Evolutionary conservation across 75 land plant genomes (phyloP).

Genomic region (Selaginella moellendorffii): DNA sequence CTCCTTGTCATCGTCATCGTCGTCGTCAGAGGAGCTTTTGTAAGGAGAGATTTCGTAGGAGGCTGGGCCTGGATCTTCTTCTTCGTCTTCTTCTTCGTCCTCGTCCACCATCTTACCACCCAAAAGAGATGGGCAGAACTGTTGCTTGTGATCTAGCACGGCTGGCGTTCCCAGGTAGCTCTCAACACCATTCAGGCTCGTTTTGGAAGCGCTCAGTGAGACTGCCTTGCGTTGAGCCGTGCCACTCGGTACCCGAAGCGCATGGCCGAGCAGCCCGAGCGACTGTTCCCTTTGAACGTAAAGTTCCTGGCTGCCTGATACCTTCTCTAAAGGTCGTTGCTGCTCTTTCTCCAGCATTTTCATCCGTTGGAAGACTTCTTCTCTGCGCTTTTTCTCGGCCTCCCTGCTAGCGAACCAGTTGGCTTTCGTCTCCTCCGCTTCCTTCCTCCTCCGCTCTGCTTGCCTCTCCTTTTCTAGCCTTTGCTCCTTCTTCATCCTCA

Average conservation of each 20-base stretch:
- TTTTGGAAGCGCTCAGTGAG: background rate
- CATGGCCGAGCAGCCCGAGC: background rate
- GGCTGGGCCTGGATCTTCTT: conserved; percentile 1
- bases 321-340: background rate
- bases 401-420: conserved; percentile 23
- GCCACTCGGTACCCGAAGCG: background rate
- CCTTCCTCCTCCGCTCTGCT: conserved; percentile 19
- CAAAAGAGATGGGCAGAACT: background rate
- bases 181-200: background rate
- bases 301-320: background rate
- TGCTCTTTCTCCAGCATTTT: conserved; percentile 11
- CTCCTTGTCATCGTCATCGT: conserved; percentile 44
- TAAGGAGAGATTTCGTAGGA: conserved; percentile 71
- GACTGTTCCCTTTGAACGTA: background rate
- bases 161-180: background rate
- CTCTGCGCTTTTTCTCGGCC: conserved; percentile 20
- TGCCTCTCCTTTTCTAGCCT: conserved; percentile 37
- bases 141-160: background rate
- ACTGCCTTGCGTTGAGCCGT: background rate
- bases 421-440: conserved; percentile 17
- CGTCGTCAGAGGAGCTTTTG: conserved; percentile 46
- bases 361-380: conserved; percentile 14
- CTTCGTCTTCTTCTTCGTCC: background rate
- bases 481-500: conserved; percentile 20
- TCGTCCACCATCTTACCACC: background rate